These are phyloP conservation scores for Tephrocybe sp. DNA, from an alignment of 768 basidiomycete species.

Conservation along the genomic window DNA sequence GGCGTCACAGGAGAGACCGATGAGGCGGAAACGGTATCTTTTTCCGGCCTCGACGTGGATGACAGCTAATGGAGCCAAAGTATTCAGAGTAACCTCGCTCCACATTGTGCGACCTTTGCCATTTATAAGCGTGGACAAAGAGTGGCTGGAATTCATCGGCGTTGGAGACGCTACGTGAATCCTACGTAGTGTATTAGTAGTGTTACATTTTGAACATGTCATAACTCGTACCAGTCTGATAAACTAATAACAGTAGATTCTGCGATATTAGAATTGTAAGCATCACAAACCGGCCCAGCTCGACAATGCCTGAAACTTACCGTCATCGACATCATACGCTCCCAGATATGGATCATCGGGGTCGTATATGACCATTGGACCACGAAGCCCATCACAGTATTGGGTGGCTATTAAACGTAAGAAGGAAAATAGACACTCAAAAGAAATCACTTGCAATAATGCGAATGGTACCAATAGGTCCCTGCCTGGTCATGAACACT, in stretches of 20 bases:
- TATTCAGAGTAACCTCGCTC: neutral
- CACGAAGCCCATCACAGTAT: constrained; percentile 6
- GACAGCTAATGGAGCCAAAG: constrained; percentile 23
- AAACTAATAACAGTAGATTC: constrained; percentile 2
- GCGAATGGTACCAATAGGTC: constrained; percentile 23
- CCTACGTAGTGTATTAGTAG: neutral
- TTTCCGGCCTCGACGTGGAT: constrained; percentile 29
- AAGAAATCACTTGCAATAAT: constrained; percentile 18
- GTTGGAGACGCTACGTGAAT: constrained; percentile 3
- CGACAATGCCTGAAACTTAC: neutral
- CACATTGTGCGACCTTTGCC: neutral
- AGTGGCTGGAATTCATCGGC: neutral
- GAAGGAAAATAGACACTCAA: constrained; percentile 23
- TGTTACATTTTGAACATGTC: neutral
- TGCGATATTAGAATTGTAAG: neutral
- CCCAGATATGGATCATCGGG: constrained; percentile 23
- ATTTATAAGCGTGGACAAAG: neutral
- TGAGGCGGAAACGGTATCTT: constrained; percentile 36
- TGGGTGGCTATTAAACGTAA: constrained; percentile 31
- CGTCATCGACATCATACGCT: constrained; percentile 27
- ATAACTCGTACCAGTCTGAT: neutral
- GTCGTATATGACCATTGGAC: constrained; percentile 21
- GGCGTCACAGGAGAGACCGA: constrained; percentile 30
- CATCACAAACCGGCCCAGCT: neutral
- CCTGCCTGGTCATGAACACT: constrained; percentile 13